A percentile compares a stretch with the other conserved stretches of the same genome.
phyloP scores from a whole-genome alignment of 1,139 yeast genomes.

The Scheffersomyces quercinus region DNA sequence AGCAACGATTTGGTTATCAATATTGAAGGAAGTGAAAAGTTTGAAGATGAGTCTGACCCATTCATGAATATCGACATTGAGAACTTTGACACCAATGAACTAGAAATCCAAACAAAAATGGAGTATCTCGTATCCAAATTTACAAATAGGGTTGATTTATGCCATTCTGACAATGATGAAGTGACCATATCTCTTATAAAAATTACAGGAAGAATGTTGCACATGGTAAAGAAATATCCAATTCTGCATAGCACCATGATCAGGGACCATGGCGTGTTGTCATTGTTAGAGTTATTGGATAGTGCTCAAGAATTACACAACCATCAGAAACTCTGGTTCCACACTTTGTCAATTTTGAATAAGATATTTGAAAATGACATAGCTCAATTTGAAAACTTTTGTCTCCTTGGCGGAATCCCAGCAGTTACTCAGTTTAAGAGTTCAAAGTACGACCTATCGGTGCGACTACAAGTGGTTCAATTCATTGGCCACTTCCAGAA shows the following conservation, averaged over 20 bases:
- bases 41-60: constrained; percentile 37
- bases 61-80: constrained; percentile 42
- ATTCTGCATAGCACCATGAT: constrained; percentile 44
- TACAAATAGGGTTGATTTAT: constrained; percentile 31
- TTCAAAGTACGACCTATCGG: constrained; percentile 31
- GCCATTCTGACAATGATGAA: constrained; percentile 34
- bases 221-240: constrained; percentile 43
- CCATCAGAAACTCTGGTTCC: constrained; percentile 39
- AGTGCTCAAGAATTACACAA: constrained; percentile 33
- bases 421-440: constrained; percentile 45
- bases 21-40: neutral
- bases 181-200: constrained; percentile 31
- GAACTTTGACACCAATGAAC: constrained; percentile 44
- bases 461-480: constrained; percentile 46
- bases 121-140: constrained; percentile 39
- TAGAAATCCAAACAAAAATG: constrained; percentile 46
- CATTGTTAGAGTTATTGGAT: constrained; percentile 50
- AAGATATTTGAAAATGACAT: constrained; percentile 35
- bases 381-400: constrained; percentile 49
- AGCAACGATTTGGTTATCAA: neutral
- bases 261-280: constrained; percentile 50
- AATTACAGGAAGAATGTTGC: constrained; percentile 43
- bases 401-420: constrained; percentile 61
- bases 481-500: constrained; percentile 41
- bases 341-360: constrained; percentile 43